Evolutionary conservation across 179 eudicot species (phyloP).

Genomic region (Beta lomatogona): DNA sequence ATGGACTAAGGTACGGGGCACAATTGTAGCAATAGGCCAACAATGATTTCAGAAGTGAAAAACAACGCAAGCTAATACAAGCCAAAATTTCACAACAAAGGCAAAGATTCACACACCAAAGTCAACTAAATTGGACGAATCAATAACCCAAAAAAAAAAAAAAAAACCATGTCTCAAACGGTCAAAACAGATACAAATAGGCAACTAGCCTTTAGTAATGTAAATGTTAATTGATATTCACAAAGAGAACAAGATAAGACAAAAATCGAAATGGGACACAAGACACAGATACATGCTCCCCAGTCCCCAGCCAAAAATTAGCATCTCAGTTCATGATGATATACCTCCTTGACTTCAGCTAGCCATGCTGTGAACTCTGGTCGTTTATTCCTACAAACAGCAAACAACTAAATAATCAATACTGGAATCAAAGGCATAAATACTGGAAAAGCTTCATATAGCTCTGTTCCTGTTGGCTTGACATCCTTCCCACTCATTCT

Average conservation of each 20-base stretch:
- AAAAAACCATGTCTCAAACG: not conserved
- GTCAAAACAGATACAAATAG: constrained; percentile 4
- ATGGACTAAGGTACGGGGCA: not conserved
- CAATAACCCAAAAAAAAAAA: not conserved
- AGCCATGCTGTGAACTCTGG: constrained; percentile 98
- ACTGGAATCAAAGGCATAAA: not conserved
- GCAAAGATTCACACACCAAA: not conserved
- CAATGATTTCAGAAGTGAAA: constrained; percentile 1
- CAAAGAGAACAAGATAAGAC: not conserved
- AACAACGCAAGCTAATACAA: not conserved
- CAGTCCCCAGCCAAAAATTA: not conserved
- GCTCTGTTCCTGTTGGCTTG: not conserved
- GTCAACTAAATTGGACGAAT: not conserved
- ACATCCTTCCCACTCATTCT: not conserved
- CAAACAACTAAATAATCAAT: constrained; percentile 19
- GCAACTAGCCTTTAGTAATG: not conserved
- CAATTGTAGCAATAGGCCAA: not conserved
- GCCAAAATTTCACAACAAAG: not conserved
- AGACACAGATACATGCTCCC: not conserved
- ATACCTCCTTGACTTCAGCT: constrained; percentile 82
- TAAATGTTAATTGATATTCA: not conserved
- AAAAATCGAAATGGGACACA: not conserved
- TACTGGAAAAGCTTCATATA: not conserved
- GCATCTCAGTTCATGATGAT: constrained; percentile 14
- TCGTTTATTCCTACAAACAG: constrained; percentile 72